Evolutionary conservation across 345 rosid genomes (phyloP), one percentile per base, ranked within the genome.

Genomic region (Acer campestre): DNA sequence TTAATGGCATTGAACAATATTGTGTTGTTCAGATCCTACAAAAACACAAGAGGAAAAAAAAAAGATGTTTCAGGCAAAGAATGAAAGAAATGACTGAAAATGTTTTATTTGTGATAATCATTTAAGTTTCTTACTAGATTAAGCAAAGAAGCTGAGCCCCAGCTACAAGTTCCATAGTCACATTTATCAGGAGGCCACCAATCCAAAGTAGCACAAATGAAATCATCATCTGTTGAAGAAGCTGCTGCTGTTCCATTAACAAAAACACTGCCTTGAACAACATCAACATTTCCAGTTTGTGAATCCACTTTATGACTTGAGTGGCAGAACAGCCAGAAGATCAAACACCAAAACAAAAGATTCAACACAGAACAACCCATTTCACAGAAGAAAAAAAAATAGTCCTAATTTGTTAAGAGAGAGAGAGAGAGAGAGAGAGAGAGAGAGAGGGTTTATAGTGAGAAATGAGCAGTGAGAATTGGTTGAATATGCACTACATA

Each of bases 121-220:
- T 31, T 31, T 3, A 31, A 1, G 5, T 31, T 31, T 31, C 80
- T 77, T 64, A 86, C 92, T 79, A 86, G 80, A 70, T 80, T 85
- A 59, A 89, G 86, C 38, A 86, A 44, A 76, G 87, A 82, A 67
- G 90, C 82, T 53, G 46, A 75, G 55, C 86, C 90, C 88, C 87
- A 86, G 82, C 86, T 83, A 38, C 87, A 89, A 23, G 81, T 80
- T 58, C 87, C 92, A 67, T 82, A 84, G 72, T 85, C 84, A 68
- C 92, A 89, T 70, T 84, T 77, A n/a, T 85, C 89, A 56, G 88
- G 82, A 61, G 92, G 92, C 82, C 92, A 86, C 84, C 88, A 89
- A 65, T 86, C 88, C 76, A 89, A 76, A 62, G 90, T 85, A 61
- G 87, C 90, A 55, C 90, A 89, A 18, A 86, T 70, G 78, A 86